A percentile compares a stretch with the other conserved stretches of the same genome.
These are phyloP conservation scores for Cercospora sp. DNA, from an alignment of 2,329 filamentous ascomycete species.

Conservation along the genomic window DNA sequence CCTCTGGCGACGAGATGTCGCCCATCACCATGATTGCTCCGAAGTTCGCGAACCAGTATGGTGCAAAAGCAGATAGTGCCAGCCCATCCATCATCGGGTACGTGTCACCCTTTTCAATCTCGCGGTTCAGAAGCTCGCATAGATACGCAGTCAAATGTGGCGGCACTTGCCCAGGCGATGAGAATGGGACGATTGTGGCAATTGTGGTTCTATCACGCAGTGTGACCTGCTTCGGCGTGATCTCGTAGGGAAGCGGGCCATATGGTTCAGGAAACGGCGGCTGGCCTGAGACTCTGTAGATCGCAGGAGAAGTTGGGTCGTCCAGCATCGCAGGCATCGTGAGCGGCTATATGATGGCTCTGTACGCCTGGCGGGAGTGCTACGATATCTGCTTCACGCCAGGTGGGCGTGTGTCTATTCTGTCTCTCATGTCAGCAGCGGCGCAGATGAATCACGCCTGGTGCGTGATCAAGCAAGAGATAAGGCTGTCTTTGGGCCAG, in stretches of 20 bases:
- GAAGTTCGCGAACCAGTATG: conserved; percentile 91
- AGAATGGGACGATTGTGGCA: conserved; percentile 81
- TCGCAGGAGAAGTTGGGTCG: conserved; percentile 69
- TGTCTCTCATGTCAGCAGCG: background rate
- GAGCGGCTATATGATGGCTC: background rate
- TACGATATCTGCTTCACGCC: background rate
- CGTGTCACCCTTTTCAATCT: conserved; percentile 88
- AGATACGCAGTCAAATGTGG: conserved; percentile 72
- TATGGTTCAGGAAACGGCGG: conserved; percentile 63
- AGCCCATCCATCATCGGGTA: conserved; percentile 84
- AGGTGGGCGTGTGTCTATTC: background rate
- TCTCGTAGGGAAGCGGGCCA: conserved; percentile 65
- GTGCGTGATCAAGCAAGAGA: background rate
- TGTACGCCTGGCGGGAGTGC: background rate
- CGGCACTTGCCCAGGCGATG: conserved; percentile 74
- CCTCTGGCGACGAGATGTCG: conserved; percentile 64
- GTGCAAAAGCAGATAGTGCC: conserved; percentile 70
- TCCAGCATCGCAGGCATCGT: conserved; percentile 76
- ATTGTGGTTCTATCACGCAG: conserved; percentile 80
- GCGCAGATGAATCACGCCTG: background rate
- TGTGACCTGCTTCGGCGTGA: conserved; percentile 74
- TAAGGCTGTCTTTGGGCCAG: background rate
- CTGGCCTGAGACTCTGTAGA: conserved; percentile 68
- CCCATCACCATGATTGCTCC: conserved; percentile 84
- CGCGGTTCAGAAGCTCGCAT: conserved; percentile 79